Percentiles rank a stretch among this genome's conserved stretches.
phyloP scores from a whole-genome alignment of 164 flowering plant genomes.

The Macadamia tetraphylla region DNA sequence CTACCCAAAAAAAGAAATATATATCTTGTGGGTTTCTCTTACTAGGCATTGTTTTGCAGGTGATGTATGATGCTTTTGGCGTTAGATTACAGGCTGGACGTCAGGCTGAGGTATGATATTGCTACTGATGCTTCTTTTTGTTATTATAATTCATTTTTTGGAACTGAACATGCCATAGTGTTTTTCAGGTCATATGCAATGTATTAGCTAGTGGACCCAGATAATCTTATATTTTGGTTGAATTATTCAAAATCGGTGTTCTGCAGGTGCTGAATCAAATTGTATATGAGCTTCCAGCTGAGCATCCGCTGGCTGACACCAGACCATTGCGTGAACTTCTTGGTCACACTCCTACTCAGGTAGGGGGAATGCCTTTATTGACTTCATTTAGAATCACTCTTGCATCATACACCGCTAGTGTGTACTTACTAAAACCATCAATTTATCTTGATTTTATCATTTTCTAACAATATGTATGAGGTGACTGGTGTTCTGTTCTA shows the following conservation, averaged over 20 bases:
- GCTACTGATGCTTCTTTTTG: not conserved
- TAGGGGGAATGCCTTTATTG: constrained; percentile 12
- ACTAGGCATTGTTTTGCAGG: constrained; percentile 43
- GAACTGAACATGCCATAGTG: not conserved
- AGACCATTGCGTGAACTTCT: constrained; percentile 92
- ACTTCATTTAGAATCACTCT: not conserved
- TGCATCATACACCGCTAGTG: not conserved
- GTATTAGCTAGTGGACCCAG: not conserved
- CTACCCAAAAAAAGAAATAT: not conserved
- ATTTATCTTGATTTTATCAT: not conserved
- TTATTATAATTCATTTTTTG: not conserved
- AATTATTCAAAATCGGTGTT: constrained; percentile 8
- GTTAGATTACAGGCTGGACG: constrained; percentile 94
- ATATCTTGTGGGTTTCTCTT: constrained; percentile 9
- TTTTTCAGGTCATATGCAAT: not conserved
- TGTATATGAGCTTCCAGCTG: constrained; percentile 88
- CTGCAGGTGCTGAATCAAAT: constrained; percentile 90
- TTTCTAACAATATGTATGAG: not conserved
- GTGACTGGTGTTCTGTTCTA: not conserved
- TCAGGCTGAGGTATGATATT: constrained; percentile 82
- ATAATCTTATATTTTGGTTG: not conserved
- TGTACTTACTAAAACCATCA: too few species aligned
- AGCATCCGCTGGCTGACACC: constrained; percentile 88
- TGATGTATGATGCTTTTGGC: constrained; percentile 97
- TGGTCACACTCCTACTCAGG: constrained; percentile 97